Conservation (phyloP, 352 stramenopile species). For the Globisporangium cylindrosporum region DNA sequence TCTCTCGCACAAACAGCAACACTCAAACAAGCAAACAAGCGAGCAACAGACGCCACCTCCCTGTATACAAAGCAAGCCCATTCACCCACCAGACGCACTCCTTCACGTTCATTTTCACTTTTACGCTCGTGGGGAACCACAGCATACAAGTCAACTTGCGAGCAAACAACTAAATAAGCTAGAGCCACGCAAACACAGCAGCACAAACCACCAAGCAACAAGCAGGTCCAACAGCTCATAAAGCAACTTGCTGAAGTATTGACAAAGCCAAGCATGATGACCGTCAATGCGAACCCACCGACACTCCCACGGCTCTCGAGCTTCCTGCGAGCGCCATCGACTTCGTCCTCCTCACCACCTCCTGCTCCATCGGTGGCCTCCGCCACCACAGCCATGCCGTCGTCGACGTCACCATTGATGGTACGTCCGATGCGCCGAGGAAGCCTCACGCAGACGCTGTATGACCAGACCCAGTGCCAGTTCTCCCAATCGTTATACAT, state of each 20-base stretch:
- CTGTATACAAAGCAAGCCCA: background rate
- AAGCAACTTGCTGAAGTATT: background rate
- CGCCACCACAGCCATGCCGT: background rate
- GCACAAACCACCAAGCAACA: background rate
- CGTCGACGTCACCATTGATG: background rate
- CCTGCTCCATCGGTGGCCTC: background rate
- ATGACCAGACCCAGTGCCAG: slow-evolving; percentile 4
- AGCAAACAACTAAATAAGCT: background rate
- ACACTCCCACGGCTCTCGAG: slow-evolving; percentile 28
- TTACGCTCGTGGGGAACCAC: background rate
- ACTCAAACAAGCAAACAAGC: background rate
- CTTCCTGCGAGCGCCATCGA: slow-evolving; percentile 22
- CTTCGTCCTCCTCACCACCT: background rate
- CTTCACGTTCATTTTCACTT: background rate
- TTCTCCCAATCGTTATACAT: slow-evolving; percentile 3
- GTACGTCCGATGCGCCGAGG: background rate
- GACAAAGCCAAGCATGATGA: slow-evolving; percentile 9
- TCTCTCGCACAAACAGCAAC: background rate
- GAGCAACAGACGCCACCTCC: background rate
- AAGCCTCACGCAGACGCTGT: background rate
- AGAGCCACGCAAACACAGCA: background rate
- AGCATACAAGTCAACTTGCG: background rate
- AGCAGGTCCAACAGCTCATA: background rate
- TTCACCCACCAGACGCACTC: background rate
- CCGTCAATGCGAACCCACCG: background rate